These are phyloP conservation scores for Linum tenue DNA, from an alignment of 345 rosid genomes.

Conservation along the genomic window DNA sequence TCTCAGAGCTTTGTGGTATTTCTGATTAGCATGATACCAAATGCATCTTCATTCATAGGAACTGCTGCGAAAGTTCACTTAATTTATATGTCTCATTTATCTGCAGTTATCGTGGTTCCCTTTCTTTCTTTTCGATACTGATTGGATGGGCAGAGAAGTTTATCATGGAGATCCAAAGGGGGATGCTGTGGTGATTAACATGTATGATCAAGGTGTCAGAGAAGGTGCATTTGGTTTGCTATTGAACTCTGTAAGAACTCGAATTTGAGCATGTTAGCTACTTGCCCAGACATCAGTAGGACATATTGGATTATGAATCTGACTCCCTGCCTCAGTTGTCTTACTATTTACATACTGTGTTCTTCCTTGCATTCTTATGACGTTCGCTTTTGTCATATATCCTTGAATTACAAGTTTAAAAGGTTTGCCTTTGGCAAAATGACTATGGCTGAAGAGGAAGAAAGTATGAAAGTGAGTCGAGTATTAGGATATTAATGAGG, in stretches of 20 bases:
- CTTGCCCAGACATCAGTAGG: no score
- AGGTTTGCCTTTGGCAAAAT: no score
- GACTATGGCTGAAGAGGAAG: no score
- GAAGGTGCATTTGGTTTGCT: slow-evolving; percentile 99
- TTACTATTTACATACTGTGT: no score
- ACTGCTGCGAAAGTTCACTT: not conserved
- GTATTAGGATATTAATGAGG: no score
- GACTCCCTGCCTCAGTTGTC: no score
- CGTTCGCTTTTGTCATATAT: no score
- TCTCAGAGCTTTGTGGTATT: not conserved
- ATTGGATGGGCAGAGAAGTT: slow-evolving; percentile 99
- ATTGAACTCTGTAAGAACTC: slow-evolving; percentile 93
- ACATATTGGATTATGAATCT: no score
- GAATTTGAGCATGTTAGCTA: slow-evolving; percentile 23
- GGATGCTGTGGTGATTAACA: slow-evolving; percentile 35
- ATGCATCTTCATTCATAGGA: not conserved
- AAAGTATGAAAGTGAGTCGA: no score
- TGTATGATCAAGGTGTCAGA: slow-evolving; percentile 82
- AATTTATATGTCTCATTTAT: slow-evolving; percentile 11
- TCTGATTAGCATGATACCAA: slow-evolving; percentile 1
- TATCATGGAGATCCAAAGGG: slow-evolving; percentile 89
- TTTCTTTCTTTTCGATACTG: slow-evolving; percentile 91
- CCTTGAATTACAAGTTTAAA: no score
- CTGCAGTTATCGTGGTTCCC: slow-evolving; percentile 98
- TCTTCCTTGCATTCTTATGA: no score